Evolutionary conservation across 257 asterid species (phyloP), one percentile per base, ranked within the genome.

Genomic region (Nicotiana paniculata): DNA sequence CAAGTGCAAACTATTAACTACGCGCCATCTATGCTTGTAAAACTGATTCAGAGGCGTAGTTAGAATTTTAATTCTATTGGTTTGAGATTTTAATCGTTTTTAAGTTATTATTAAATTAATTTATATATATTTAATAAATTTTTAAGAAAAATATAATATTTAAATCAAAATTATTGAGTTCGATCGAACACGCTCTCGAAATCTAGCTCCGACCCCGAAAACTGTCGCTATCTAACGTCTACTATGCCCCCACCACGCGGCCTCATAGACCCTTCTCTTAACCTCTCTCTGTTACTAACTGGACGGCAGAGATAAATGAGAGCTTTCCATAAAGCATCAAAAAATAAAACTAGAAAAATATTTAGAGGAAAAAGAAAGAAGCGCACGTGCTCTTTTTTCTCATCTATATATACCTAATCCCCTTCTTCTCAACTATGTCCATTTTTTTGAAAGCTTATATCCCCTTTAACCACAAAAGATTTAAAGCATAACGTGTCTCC

Each of bases 221-320:
- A 53, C 5, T 53, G 17, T 53, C 17, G 17, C 18, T 53, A 4
- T 53, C 57, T 53, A 53, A 4, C 48, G 3, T 43, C 48, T 39
- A 39, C 48, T 39, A 39, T 12, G 57, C 16, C 57, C 57, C 57
- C 17, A 53, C 57, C 17, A 53, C 57, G 57, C 57, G 57, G 17
- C 57, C 17, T 53, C 57, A 53, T 53, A 53, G 57, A 53, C 57
- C 17, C 4, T 13, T 53, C 57, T 53, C 57, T 51, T 51, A 39
- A 7, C 48, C 9, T 6, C 48, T 39, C 48, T 43, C 48, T 43
- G 46, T 51, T 12, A 53, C 57, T 4, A 53, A 12, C 46, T 74
- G 79, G 79, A 48, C 79, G 79, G 62, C 79, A 74, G 63, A 26
- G 62, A 48, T 48, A 74, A 74, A 26, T 74, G 9, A 74, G 79